phyloP scores from a whole-genome alignment of 257 asterid species.

The Jacaranda mimosifolia region DNA sequence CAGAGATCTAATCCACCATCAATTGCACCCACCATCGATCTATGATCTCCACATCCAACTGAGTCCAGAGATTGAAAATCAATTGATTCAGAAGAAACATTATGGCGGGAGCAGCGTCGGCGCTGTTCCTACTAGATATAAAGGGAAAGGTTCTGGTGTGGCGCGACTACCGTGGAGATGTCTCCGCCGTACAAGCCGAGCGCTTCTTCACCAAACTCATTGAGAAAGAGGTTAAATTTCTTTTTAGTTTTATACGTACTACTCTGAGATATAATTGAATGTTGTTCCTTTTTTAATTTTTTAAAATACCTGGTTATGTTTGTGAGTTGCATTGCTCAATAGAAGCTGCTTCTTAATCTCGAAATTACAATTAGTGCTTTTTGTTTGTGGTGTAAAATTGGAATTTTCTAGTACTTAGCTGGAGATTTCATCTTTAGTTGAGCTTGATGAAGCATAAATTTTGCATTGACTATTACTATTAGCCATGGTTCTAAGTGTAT shows the following conservation, averaged over 20 bases:
- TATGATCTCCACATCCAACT: constrained; percentile 35
- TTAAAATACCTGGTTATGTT: constrained; percentile 35
- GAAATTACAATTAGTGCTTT: not conserved
- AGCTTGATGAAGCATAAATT: constrained; percentile 32
- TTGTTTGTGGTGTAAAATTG: constrained; percentile 10
- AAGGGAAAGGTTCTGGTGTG: constrained; percentile 96
- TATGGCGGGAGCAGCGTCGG: constrained; percentile 99
- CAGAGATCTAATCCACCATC: constrained; percentile 45
- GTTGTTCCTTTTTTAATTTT: not conserved
- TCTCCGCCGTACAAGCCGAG: constrained; percentile 87
- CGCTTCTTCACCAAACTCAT: constrained; percentile 91
- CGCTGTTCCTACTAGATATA: constrained; percentile 98
- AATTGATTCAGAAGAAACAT: constrained; percentile 35
- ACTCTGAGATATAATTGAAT: constrained; percentile 21
- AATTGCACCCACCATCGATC: constrained; percentile 44
- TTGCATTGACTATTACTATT: constrained; percentile 1
- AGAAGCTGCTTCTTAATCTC: too few relatives aligned
- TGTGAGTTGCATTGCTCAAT: too few relatives aligned
- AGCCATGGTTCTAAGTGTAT: not conserved
- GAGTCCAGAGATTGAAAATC: constrained; percentile 31
- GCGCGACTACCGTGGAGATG: constrained; percentile 99
- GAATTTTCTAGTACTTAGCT: constrained; percentile 10
- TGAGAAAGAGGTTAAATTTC: constrained; percentile 76
- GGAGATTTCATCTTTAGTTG: constrained; percentile 32
- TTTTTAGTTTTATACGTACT: not conserved